Evolutionary conservation across 176 grass and related monocot species (phyloP).

Genomic region (Dactylis glomerata): DNA sequence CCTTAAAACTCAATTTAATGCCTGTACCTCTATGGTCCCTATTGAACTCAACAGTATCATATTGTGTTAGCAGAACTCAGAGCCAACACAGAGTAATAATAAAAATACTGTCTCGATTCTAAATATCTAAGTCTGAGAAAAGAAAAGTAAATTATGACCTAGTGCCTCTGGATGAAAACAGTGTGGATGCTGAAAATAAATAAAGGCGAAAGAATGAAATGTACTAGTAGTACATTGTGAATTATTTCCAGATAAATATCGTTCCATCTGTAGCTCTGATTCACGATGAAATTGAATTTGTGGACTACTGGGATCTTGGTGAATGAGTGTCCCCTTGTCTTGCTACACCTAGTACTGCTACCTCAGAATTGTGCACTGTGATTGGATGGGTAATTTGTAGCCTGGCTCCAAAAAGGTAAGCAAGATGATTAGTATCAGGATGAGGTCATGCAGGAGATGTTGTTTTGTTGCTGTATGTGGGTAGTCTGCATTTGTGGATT

Average conservation of each 20-base stretch:
- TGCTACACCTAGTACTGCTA: neutral
- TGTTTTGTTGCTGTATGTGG: conserved; percentile 8
- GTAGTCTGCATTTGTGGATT: neutral
- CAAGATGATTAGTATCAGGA: neutral
- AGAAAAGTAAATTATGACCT: neutral
- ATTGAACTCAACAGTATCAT: neutral
- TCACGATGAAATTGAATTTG: neutral
- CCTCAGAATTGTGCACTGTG: neutral
- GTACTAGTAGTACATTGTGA: neutral
- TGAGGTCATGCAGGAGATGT: neutral
- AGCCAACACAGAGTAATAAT: too few species aligned
- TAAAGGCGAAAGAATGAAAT: neutral
- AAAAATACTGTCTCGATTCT: neutral
- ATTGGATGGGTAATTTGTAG: neutral
- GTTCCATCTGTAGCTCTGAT: neutral
- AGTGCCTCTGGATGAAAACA: neutral
- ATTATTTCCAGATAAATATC: neutral
- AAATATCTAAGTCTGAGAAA: neutral
- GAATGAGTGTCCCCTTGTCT: neutral
- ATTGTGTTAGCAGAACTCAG: too few species aligned
- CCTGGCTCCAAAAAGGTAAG: neutral
- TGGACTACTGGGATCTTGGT: neutral
- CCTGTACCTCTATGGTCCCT: neutral
- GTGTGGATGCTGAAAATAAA: neutral
- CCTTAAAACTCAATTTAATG: neutral